Percentiles rank a stretch among this genome's conserved stretches.
Evolutionary conservation across 176 grass and related monocot genomes (phyloP).

Genomic region (Paspalum notatum): DNA sequence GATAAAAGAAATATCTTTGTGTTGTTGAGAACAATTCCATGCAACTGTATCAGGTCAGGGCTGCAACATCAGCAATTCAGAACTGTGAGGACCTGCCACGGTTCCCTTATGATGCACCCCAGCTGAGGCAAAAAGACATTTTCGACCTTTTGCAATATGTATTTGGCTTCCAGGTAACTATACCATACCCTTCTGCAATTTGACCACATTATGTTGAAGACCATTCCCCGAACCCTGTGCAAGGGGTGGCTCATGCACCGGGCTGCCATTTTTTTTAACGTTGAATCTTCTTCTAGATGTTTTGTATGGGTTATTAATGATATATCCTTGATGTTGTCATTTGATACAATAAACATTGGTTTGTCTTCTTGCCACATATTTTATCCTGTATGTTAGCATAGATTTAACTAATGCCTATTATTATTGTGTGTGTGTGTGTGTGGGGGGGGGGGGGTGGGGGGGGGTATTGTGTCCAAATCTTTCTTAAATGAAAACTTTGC

Average conservation of each 20-base stretch:
- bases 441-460: too few species aligned
- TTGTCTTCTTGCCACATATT: background rate
- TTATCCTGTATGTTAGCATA: background rate
- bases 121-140: constrained; percentile 69
- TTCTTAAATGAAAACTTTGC: background rate
- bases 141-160: constrained; percentile 84
- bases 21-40: constrained; percentile 17
- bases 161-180: constrained; percentile 90
- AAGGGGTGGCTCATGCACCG: too few species aligned
- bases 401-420: constrained; percentile 28
- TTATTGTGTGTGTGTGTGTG: too few species aligned
- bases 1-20: constrained; percentile 13
- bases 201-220: background rate
- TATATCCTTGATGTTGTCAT: constrained; percentile 15
- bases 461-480: background rate
- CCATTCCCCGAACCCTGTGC: too few species aligned
- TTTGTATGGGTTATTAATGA: constrained; percentile 14
- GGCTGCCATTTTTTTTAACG: background rate
- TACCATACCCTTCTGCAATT: constrained; percentile 26
- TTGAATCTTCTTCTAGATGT: background rate
- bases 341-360: constrained; percentile 11
- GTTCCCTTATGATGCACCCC: constrained; percentile 54
- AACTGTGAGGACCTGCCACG: constrained; percentile 79
- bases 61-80: constrained; percentile 75
- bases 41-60: constrained; percentile 65